phyloP scores from a whole-genome alignment of 768 basidiomycete species.

The Boletellus ananas region DNA sequence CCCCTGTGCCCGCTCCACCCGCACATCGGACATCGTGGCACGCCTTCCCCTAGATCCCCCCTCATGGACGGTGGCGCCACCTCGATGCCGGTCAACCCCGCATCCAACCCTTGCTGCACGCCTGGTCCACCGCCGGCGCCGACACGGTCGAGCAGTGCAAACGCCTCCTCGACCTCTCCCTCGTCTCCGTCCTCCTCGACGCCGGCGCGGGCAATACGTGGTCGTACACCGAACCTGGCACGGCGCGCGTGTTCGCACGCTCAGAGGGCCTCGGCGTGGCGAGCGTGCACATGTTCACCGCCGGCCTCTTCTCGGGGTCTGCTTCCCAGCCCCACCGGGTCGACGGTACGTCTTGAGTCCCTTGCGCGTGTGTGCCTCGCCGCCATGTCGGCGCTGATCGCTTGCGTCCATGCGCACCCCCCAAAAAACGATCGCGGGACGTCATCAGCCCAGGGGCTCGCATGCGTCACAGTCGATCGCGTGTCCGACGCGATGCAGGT shows the following conservation, averaged over 20 bases:
- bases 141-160: conserved; percentile 59
- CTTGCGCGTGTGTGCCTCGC: too few relatives aligned
- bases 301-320: conserved; percentile 74
- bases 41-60: conserved; percentile 56
- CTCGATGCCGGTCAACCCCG: conserved; percentile 68
- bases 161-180: conserved; percentile 83
- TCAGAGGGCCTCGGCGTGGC: conserved; percentile 89
- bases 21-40: too few relatives aligned
- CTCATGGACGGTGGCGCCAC: conserved; percentile 89
- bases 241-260: conserved; percentile 52
- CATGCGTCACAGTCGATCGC: conserved; percentile 54
- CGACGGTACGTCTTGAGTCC: conserved; percentile 53
- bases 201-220: conserved; percentile 88
- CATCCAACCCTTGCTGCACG: conserved; percentile 53
- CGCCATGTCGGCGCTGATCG: too few relatives aligned
- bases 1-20: too few relatives aligned
- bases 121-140: conserved; percentile 47
- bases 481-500: conserved; percentile 79
- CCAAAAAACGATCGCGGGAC: conserved; percentile 2
- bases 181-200: conserved; percentile 89
- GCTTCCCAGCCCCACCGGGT: conserved; percentile 61
- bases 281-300: conserved; percentile 83
- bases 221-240: conserved; percentile 63
- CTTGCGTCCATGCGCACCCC: background rate
- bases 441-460: conserved; percentile 63